A percentile compares a stretch with the other conserved stretches of the same genome.
Conservation (phyloP, 73 alveolate genomes). For the Stentor coeruleus region DNA sequence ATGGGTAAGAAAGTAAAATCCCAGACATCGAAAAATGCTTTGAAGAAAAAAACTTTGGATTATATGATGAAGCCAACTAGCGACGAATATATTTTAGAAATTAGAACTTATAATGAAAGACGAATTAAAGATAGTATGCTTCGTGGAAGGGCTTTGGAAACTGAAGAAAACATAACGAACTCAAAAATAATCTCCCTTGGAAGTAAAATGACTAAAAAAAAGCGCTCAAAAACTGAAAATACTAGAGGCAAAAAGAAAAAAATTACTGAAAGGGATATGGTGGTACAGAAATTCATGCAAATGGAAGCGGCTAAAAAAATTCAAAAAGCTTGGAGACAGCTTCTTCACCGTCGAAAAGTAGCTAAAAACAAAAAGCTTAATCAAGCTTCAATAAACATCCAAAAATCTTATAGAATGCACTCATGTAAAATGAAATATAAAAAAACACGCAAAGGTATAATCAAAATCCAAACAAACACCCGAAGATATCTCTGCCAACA, state of each 20-base stretch:
- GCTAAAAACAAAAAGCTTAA: not conserved
- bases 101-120: not conserved
- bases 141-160: not conserved
- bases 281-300: not conserved
- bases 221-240: not conserved
- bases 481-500: too few relatives aligned
- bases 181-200: not conserved
- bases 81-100: not conserved
- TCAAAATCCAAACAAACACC: too few relatives aligned
- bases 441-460: too few relatives aligned
- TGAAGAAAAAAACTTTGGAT: not conserved
- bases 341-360: not conserved
- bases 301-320: not conserved
- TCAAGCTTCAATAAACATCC: too few relatives aligned
- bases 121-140: not conserved
- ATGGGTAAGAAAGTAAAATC: not conserved
- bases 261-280: not conserved
- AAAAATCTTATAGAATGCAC: too few relatives aligned
- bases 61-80: not conserved
- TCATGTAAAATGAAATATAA: too few relatives aligned
- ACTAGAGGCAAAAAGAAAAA: not conserved
- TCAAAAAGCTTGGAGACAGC: constrained; percentile 1
- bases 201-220: too few relatives aligned
- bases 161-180: not conserved
- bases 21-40: not conserved